Evolutionary conservation across 2,329 filamentous ascomycete species (phyloP).

Genomic region (Gaeumannomyces sp.): DNA sequence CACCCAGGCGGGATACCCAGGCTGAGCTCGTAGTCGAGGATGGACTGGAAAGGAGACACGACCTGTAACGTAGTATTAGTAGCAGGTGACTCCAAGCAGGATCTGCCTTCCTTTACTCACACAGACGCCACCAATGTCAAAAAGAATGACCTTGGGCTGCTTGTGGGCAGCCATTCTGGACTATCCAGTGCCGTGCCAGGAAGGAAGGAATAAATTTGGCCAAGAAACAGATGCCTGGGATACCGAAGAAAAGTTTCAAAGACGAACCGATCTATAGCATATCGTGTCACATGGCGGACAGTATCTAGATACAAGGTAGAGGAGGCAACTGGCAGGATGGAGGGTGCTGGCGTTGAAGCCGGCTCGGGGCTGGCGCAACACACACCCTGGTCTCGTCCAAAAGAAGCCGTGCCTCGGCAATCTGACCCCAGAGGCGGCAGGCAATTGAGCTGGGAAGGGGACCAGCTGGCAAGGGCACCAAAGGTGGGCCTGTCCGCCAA

Average conservation of each 20-base stretch:
- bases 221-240: conserved; percentile 21
- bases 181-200: conserved; percentile 22
- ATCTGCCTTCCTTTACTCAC: conserved; percentile 50
- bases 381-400: conserved; percentile 4
- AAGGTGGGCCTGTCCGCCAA: not conserved
- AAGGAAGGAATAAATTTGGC: not conserved
- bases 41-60: conserved; percentile 84
- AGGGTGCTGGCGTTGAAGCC: not conserved
- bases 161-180: conserved; percentile 34
- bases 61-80: conserved; percentile 48
- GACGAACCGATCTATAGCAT: not conserved
- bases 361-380: not conserved
- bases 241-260: not conserved
- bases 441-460: no score
- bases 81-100: conserved; percentile 11
- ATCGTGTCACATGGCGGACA: not conserved
- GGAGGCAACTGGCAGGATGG: not conserved
- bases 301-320: not conserved
- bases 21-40: conserved; percentile 79
- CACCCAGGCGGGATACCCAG: conserved; percentile 77
- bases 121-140: conserved; percentile 95
- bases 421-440: not conserved
- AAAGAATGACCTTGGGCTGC: conserved; percentile 70
- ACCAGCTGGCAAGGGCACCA: no score
- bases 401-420: not conserved